Base-by-base conservation (phyloP, 805 yeast species). In the Metschnikowia shivogae region DNA sequence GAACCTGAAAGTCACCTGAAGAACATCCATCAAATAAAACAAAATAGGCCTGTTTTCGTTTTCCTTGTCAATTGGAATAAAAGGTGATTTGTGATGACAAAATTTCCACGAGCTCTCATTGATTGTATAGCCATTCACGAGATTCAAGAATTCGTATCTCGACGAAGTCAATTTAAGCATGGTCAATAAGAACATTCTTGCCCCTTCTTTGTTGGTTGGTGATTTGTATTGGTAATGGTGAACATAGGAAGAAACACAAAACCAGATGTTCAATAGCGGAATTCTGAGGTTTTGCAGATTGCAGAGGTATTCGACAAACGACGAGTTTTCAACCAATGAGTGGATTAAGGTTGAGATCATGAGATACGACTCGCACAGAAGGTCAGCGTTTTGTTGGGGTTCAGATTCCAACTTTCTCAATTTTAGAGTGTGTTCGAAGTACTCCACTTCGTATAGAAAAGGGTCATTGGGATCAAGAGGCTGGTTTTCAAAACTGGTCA, bases 31-130 rank as follows among this genome's bases (percentile, higher is more conserved):
- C 12, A 49, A 31, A 34, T 50, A 72, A 24, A 70, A 60, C 31
- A 65, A 50, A 9, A 64, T 46, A 2, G 68, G 58, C 35, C 67
- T 68, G 10, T 46, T 31, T 5, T 46, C 47, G 19, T 37, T 34
- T 26, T 20, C 31, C 14, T 38, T 34, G 22, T 42, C 45, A 24
- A 41, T 48, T 10, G 72, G 71, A 3, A 72, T 50, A 9, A 64
- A 42, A 1, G 76, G 74, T 11, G 51, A 43, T 41, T 56, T 59
- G 43, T 72, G 76, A 45, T 69, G 77, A 30, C 72, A 67, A 34
- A 71, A 52, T 50, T 71, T 72, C 72, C 73, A 72, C 43, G 62
- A 62, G 55, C 60, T 61, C 45, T 70, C 75, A 41, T 72, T 62
- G 44, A 61, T 59, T 19, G 35, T 41, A 17, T 39, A 45, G 5